Base-by-base conservation (phyloP, 352 stramenopile genomes). In the Pythium dissimile region DNA sequence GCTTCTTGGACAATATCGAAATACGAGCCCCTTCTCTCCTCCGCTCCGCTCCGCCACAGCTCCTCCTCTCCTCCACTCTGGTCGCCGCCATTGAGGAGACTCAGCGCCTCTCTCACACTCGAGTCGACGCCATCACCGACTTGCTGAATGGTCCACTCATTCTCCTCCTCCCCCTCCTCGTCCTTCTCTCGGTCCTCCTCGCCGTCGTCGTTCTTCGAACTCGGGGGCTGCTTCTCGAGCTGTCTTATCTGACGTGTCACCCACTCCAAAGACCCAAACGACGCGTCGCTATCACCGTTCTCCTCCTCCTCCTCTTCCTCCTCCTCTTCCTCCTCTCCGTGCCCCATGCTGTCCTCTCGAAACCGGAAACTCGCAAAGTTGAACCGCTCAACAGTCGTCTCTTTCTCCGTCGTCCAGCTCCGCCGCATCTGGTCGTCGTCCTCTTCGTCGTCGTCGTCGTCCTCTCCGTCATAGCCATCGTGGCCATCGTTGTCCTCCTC, bases 1-100 rank as follows among this genome's bases (percentile, higher is more conserved):
- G 68, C 69, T 48, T 77, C 69, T 32, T 84, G 67, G n/a, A 85
- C 65, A 62, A 84, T 77, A 43, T 84, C 77, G 43, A 84, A 63
- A 49, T 81, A 80, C 1, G 50, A 50, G 12, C 16, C 44, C 5
- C 34, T 52, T 21, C 42, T 16, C 26, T 62, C 43, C 18, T 50
- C 50, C 41, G 31, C 41, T 12, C 28, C 35, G 6, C 34, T 20
- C n/a, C 21, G 16, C 41, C 57, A 53, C 26, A 11, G 3, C 5
- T 45, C 23, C 23, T 53, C 37, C 21, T 43, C 30, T 23, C 34
- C 42, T 43, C 43, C 59, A 6, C 52, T 6, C 72, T 58, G 34
- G 11, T 52, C 2, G 74, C 65, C 39, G 6, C 32, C 49, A 44
- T 65, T 77, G 26, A 91, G 38, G 13, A 88, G 62, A 41, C 64